Evolutionary conservation across 164 flowering plant genomes (phyloP), one percentile per base, ranked within the genome.

Genomic region (Nymphaea colorata): DNA sequence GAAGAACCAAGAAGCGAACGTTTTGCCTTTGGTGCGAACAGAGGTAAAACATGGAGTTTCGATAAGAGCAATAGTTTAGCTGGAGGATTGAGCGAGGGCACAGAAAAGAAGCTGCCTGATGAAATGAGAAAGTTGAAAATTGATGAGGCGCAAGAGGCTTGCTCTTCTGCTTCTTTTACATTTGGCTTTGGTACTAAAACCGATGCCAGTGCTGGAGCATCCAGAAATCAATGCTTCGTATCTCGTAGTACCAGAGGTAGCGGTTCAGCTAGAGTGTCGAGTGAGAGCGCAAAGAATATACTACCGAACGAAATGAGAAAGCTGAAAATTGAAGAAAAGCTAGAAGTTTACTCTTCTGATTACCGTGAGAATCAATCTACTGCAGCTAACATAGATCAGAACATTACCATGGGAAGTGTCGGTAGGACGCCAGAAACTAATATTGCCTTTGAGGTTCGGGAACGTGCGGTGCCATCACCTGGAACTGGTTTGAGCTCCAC

Each of bases 111-210:
- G 41, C 78, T 84, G 43, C 76, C 74, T 0, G 77, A 77, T 57
- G 80, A 77, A 41, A 66, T 82, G 73, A 77, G 74, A 72, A 81
- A 78, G 70, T 69, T 82, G 77, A 71, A 78, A 43, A 71, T 78
- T 61, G 72, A 43, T 25, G 57, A 51, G 14, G 12, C 42, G 64
- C 57, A 51, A 8, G 15, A 8, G 57, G 15, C 57, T 51, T 10
- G 57, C 57, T 2, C 57, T 51, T 25, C 1, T 25, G 36, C 57
- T 51, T 10, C 57, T 51, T 51, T 51, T 51, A 4, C 57, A 51
- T 51, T 51, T 51, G 5, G 14, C 17, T 15, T 36, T 44, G 67
- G 12, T 44, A 17, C 6, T 59, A 61, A 43, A 42, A 42, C 7
- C 42, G 6, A 61, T 14, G 41, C 64, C 57, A 15, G 42, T 3